phyloP scores from a whole-genome alignment of 257 asterid genomes.

The Solanum pennellii region DNA sequence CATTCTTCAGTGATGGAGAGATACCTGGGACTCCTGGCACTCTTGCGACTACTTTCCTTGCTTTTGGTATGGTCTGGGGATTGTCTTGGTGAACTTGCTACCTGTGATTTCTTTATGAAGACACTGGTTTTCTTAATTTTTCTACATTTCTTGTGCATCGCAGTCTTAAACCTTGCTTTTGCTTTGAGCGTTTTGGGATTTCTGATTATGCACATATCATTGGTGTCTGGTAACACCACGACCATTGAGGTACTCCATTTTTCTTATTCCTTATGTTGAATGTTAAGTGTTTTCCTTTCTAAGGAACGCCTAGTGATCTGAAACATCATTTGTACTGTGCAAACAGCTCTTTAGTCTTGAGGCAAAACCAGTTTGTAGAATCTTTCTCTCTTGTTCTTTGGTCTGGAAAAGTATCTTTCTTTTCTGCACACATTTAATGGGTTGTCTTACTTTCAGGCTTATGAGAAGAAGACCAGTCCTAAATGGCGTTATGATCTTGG shows the following conservation, averaged over 20 bases:
- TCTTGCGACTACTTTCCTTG: conserved; percentile 92
- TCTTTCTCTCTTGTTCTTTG: not conserved
- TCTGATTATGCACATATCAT: conserved; percentile 87
- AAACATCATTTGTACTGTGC: not conserved
- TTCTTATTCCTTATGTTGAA: not conserved
- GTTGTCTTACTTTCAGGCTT: conserved; percentile 53
- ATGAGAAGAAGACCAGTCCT: conserved; percentile 73
- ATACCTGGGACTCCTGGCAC: conserved; percentile 88
- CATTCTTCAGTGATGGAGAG: conserved; percentile 89
- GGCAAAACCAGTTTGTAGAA: not conserved
- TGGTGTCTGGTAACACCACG: conserved; percentile 83
- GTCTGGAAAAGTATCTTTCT: not conserved
- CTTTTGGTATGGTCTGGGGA: conserved; percentile 36
- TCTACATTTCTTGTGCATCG: conserved; percentile 1
- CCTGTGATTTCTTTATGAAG: not conserved
- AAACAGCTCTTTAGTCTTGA: not conserved
- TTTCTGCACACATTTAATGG: not conserved
- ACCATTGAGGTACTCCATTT: conserved; percentile 74
- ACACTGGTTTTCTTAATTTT: not conserved
- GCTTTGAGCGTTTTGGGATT: conserved; percentile 96
- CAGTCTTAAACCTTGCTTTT: conserved; percentile 93
- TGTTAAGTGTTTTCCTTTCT: not conserved
- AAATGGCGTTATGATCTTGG: conserved; percentile 99
- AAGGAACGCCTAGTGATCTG: not conserved
- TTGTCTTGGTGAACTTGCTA: not conserved